These are phyloP conservation scores for Avicennia marina DNA, from an alignment of 257 asterid species.

Conservation along the genomic window DNA sequence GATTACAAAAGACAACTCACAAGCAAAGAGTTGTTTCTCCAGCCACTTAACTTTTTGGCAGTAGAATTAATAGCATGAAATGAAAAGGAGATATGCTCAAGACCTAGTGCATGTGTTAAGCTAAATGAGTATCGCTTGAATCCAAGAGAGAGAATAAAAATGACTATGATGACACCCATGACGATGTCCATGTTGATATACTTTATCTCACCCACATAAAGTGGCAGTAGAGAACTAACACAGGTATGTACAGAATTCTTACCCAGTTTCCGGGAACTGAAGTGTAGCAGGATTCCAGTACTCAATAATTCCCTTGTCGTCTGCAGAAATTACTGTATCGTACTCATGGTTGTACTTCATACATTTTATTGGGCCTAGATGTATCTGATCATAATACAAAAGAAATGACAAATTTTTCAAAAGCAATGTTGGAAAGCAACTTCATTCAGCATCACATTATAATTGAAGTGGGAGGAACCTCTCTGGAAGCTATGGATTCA, in stretches of 20 bases:
- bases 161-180: not conserved
- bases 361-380: constrained; percentile 64
- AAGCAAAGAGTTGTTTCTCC: not conserved
- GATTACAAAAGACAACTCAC: too few relatives aligned
- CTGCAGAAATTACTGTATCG: constrained; percentile 89
- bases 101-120: too few relatives aligned
- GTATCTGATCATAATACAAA: constrained; percentile 51
- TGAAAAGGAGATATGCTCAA: constrained; percentile 1
- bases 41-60: constrained; percentile 1
- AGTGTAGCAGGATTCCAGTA: constrained; percentile 92
- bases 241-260: constrained; percentile 13
- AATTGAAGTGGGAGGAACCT: constrained; percentile 37
- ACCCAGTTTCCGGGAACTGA: constrained; percentile 85
- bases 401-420: constrained; percentile 5
- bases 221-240: not conserved
- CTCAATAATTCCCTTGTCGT: constrained; percentile 89
- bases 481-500: constrained; percentile 72
- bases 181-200: constrained; percentile 5
- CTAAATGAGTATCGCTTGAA: too few relatives aligned
- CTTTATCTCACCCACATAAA: constrained; percentile 3
- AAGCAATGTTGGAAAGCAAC: constrained; percentile 12
- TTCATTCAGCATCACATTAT: constrained; percentile 14
- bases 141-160: not conserved
- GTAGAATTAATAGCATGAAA: not conserved
- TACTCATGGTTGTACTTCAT: constrained; percentile 91